Evolutionary conservation across 192 early-diverging fungal species (phyloP).

Genomic region (Borealophlyctis nickersoniae): DNA sequence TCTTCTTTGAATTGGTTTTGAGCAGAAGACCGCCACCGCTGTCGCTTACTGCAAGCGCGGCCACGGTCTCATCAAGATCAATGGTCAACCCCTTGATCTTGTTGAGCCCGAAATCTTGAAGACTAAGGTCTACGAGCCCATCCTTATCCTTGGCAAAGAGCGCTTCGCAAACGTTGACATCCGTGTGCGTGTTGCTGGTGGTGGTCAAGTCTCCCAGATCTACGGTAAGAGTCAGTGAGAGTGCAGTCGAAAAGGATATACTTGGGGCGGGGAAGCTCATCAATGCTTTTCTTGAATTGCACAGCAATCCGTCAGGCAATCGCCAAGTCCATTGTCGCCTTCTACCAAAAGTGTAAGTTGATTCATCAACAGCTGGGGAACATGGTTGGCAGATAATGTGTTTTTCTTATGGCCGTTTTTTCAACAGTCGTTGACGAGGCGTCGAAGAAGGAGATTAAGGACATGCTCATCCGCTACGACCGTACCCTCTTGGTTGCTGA

Average conservation of each 20-base stretch:
- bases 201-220: slow-evolving; percentile 96
- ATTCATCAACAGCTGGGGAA: slow-evolving; percentile 6
- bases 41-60: slow-evolving; percentile 99
- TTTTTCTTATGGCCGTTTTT: no score
- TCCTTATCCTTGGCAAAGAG: slow-evolving; percentile 93
- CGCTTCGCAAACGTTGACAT: slow-evolving; percentile 96
- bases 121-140: slow-evolving; percentile 98
- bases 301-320: slow-evolving; percentile 95
- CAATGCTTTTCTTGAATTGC: no score
- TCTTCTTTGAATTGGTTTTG: background rate
- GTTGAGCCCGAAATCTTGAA: slow-evolving; percentile 95
- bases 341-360: slow-evolving; percentile 93
- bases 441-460: slow-evolving; percentile 99
- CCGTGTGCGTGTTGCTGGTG: slow-evolving; percentile 93
- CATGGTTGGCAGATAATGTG: slow-evolving; percentile 12
- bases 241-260: no score
- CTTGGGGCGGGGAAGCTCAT: no score
- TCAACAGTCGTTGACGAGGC: slow-evolving; percentile 87
- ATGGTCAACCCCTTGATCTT: slow-evolving; percentile 93
- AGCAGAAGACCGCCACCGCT: slow-evolving; percentile 96
- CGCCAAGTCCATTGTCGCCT: slow-evolving; percentile 98
- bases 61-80: slow-evolving; percentile 94
- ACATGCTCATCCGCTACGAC: slow-evolving; percentile 85
- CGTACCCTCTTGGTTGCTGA: slow-evolving; percentile 97
- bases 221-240: slow-evolving; percentile 57